phyloP scores from a whole-genome alignment of 2,329 filamentous ascomycete genomes.

The Diaporthe helianthi region DNA sequence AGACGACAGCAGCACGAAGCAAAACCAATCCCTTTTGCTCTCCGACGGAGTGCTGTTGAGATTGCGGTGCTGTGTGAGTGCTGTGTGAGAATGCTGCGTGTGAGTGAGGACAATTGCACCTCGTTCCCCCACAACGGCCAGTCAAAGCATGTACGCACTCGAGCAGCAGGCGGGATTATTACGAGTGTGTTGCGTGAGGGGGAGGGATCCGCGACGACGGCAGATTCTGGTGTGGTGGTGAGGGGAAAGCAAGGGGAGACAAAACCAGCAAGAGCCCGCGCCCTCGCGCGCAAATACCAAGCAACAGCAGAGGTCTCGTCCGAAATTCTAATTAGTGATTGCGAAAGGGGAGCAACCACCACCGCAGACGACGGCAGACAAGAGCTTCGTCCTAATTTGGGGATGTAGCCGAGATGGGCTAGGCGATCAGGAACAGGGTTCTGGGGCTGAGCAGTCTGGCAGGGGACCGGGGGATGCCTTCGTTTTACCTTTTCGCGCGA shows the following conservation, averaged over 20 bases:
- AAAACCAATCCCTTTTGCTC: slow-evolving; percentile 1
- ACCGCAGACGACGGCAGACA: slow-evolving; percentile 1
- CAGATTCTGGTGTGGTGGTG: slow-evolving; percentile 21
- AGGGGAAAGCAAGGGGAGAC: background rate
- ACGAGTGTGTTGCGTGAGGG: slow-evolving; percentile 1
- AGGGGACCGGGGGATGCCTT: slow-evolving; percentile 5
- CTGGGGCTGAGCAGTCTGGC: background rate
- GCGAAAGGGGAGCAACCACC: slow-evolving; percentile 18
- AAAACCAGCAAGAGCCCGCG: slow-evolving; percentile 13
- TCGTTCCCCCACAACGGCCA: slow-evolving; percentile 10
- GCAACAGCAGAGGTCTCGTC: background rate
- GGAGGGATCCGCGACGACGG: slow-evolving; percentile 11
- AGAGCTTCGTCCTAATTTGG: slow-evolving; percentile 22
- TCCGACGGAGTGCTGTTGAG: background rate
- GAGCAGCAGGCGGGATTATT: slow-evolving; percentile 13
- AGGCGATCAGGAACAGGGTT: slow-evolving; percentile 17
- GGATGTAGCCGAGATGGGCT: slow-evolving; percentile 24
- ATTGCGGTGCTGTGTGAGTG: background rate
- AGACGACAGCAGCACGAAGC: slow-evolving; percentile 21
- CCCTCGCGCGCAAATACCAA: slow-evolving; percentile 5
- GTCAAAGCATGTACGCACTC: background rate
- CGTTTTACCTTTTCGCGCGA: slow-evolving; percentile 22
- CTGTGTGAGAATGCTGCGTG: background rate
- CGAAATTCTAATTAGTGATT: background rate
- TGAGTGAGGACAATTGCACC: slow-evolving; percentile 5